Conservation (phyloP, 495 filamentous ascomycete genomes). For the Penicillium lividum region DNA sequence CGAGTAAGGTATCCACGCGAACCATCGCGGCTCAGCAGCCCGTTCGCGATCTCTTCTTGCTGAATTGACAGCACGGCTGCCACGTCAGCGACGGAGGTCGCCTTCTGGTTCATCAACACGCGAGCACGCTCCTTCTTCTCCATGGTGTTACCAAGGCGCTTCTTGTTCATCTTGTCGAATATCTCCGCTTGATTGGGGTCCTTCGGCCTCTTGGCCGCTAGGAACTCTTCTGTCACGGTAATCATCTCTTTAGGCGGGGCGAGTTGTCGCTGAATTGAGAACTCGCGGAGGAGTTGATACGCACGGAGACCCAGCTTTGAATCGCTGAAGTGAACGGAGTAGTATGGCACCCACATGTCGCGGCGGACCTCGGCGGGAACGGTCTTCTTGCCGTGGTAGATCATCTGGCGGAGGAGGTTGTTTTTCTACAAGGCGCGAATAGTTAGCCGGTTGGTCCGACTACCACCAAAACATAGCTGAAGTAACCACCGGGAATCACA, state of each 20-base stretch:
- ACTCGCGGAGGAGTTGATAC: constrained; percentile 80
- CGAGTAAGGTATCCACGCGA: constrained; percentile 18
- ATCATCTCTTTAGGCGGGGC: constrained; percentile 50
- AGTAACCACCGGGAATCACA: background rate
- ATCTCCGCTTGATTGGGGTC: constrained; percentile 43
- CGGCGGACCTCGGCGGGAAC: constrained; percentile 75
- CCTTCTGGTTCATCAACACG: constrained; percentile 80
- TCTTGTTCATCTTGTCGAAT: constrained; percentile 47
- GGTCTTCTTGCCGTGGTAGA: constrained; percentile 90
- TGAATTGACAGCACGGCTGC: constrained; percentile 71
- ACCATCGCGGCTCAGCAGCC: background rate
- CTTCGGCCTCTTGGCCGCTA: constrained; percentile 62
- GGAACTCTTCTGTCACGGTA: constrained; percentile 45
- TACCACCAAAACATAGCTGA: background rate
- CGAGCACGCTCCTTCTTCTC: constrained; percentile 58
- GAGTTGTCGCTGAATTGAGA: constrained; percentile 53
- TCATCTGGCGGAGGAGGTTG: constrained; percentile 69
- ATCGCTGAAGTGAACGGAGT: constrained; percentile 69
- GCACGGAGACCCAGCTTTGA: constrained; percentile 68
- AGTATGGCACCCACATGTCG: constrained; percentile 88
- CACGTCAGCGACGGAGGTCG: constrained; percentile 84
- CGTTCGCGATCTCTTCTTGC: constrained; percentile 26
- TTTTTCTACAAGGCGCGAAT: constrained; percentile 52
- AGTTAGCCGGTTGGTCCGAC: constrained; percentile 8
- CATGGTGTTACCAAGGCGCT: constrained; percentile 46